phyloP scores from a whole-genome alignment of 805 yeast species.

The Pichia deserticola region DNA sequence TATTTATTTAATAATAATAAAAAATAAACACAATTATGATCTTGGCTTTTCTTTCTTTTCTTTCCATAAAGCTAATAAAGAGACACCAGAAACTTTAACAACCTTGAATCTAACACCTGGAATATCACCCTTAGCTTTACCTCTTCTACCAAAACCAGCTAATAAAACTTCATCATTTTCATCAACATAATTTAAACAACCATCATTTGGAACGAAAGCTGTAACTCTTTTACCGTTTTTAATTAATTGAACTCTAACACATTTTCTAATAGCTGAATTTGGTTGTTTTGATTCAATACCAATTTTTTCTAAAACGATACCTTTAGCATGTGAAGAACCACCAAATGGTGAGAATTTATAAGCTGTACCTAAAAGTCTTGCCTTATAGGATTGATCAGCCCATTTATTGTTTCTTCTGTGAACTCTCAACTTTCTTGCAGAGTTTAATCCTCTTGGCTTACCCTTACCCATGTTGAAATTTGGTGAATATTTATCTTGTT shows the following conservation, averaged over 20 bases:
- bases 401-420: slow-evolving; percentile 99
- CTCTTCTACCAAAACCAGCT: slow-evolving; percentile 99
- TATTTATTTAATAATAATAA: not conserved
- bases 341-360: slow-evolving; percentile 99
- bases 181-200: slow-evolving; percentile 99
- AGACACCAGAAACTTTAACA: slow-evolving; percentile 99
- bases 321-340: slow-evolving; percentile 99
- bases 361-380: slow-evolving; percentile 99
- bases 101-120: slow-evolving; percentile 99
- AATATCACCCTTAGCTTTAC: slow-evolving; percentile 99
- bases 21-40: slow-evolving; percentile 49
- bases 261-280: slow-evolving; percentile 99
- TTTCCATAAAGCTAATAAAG: slow-evolving; percentile 99
- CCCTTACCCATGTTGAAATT: slow-evolving; percentile 88
- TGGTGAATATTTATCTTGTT: slow-evolving; percentile 2
- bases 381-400: slow-evolving; percentile 98
- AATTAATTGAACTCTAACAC: slow-evolving; percentile 99
- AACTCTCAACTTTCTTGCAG: slow-evolving; percentile 99
- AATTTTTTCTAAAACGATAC: slow-evolving; percentile 98
- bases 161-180: slow-evolving; percentile 99
- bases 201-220: slow-evolving; percentile 99
- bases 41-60: slow-evolving; percentile 99
- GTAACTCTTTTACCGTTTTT: slow-evolving; percentile 99
- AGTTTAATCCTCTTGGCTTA: slow-evolving; percentile 99
- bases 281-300: slow-evolving; percentile 99